These are phyloP conservation scores for Leucocoprinus birnbaumii DNA, from an alignment of 768 basidiomycete species.

Conservation along the genomic window DNA sequence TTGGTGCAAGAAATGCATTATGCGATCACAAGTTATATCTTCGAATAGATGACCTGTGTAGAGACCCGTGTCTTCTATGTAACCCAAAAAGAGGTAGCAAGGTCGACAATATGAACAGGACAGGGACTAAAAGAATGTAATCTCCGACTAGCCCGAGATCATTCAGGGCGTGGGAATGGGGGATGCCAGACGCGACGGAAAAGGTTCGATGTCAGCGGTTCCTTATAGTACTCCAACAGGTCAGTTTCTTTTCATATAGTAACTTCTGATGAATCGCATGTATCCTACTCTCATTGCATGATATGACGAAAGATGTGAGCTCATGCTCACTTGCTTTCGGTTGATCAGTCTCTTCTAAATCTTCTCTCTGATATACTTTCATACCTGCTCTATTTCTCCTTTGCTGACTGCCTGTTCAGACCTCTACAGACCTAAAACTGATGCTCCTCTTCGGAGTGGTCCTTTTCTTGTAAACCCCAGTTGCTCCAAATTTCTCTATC, in stretches of 20 bases:
- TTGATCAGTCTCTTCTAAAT: conserved; percentile 20
- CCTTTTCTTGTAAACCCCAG: conserved; percentile 33
- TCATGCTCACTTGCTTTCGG: conserved; percentile 16
- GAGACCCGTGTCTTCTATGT: no score
- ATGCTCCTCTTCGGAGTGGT: background rate
- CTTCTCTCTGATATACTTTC: conserved; percentile 27
- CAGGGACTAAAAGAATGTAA: no score
- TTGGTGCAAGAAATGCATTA: no score
- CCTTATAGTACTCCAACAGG: background rate
- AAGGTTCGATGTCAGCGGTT: no score
- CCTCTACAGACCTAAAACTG: background rate
- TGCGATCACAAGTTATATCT: no score
- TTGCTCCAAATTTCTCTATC: conserved; percentile 24
- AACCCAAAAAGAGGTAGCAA: no score
- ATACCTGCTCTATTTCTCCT: background rate
- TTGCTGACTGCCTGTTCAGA: background rate
- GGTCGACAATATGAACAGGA: no score
- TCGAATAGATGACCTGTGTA: no score
- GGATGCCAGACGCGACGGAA: background rate
- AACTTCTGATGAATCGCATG: conserved; percentile 10
- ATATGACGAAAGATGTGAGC: conserved; percentile 11
- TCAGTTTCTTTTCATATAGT: background rate
- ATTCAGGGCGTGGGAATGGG: no score
- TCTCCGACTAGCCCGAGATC: no score
- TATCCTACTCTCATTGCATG: conserved; percentile 6